Percentiles rank a stretch among this genome's conserved stretches.
Conservation (phyloP, 495 filamentous ascomycete species). For the Tuber brumale region DNA sequence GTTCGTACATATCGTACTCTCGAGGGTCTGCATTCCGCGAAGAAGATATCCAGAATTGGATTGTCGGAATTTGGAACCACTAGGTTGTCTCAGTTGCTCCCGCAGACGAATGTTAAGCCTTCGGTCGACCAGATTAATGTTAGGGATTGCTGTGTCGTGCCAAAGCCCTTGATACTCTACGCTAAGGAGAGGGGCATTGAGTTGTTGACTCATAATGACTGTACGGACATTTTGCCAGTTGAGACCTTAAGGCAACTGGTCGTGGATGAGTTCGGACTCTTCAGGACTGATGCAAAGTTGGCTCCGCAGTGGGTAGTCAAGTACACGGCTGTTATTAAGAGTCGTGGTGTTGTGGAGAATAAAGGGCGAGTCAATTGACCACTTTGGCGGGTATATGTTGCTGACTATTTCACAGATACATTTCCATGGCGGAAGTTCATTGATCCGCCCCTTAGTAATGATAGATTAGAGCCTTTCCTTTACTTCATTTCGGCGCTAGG, state of each 20-base stretch:
- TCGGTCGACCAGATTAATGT: constrained; percentile 94
- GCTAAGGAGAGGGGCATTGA: constrained; percentile 81
- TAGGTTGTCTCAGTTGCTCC: constrained; percentile 62
- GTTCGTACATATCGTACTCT: constrained; percentile 63
- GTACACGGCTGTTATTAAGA: constrained; percentile 94
- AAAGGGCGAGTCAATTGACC: constrained; percentile 61
- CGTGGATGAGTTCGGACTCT: constrained; percentile 49
- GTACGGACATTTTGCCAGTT: constrained; percentile 77
- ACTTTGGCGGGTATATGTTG: not conserved
- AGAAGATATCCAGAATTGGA: constrained; percentile 66
- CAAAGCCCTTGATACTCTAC: constrained; percentile 74
- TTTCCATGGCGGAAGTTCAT: constrained; percentile 37
- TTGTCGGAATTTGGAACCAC: constrained; percentile 85
- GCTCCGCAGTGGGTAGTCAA: constrained; percentile 91
- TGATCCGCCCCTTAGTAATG: constrained; percentile 8
- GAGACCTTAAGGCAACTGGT: constrained; percentile 79
- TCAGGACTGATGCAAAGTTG: constrained; percentile 55
- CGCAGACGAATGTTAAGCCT: constrained; percentile 61
- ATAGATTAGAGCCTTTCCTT: not conserved
- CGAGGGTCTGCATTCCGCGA: constrained; percentile 64
- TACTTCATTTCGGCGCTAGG: not conserved
- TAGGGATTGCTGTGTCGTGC: constrained; percentile 92
- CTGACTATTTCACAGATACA: constrained; percentile 36
- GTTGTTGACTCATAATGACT: constrained; percentile 89
- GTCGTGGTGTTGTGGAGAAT: constrained; percentile 95